A percentile compares a stretch with the other conserved stretches of the same genome.
Evolutionary conservation across 495 filamentous ascomycete species (phyloP).

Genomic region (Diplogelasinospora grovesii): DNA sequence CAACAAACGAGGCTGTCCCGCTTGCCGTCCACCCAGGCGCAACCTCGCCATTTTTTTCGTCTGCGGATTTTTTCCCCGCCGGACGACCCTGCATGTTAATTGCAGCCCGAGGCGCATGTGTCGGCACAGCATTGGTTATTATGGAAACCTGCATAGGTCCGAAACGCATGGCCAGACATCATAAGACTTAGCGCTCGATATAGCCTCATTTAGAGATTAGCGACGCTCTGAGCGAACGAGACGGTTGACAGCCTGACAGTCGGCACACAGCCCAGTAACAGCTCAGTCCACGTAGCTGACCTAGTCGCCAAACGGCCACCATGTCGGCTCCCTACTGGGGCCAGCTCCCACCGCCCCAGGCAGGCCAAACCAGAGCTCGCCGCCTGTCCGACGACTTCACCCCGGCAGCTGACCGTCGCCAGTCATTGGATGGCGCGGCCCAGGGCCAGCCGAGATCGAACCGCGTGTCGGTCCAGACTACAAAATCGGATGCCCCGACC

Average conservation of each 20-base stretch:
- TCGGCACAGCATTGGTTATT: constrained; percentile 40
- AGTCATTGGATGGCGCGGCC: constrained; percentile 36
- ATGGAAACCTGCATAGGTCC: constrained; percentile 28
- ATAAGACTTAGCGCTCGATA: constrained; percentile 1
- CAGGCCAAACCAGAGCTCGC: constrained; percentile 29
- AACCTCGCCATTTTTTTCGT: neutral
- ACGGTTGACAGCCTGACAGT: constrained; percentile 1
- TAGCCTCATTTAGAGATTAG: neutral
- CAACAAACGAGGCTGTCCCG: neutral
- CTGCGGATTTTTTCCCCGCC: constrained; percentile 1
- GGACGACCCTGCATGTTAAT: neutral
- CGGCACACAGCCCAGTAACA: constrained; percentile 1
- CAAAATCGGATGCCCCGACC: constrained; percentile 40
- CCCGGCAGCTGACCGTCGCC: constrained; percentile 26
- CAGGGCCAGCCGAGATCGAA: constrained; percentile 26
- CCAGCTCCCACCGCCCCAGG: constrained; percentile 33
- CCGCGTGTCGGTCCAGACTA: constrained; percentile 37
- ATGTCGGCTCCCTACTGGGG: constrained; percentile 41
- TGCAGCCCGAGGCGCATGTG: constrained; percentile 38
- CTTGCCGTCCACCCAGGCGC: no score
- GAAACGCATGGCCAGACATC: constrained; percentile 15
- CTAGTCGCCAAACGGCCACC: constrained; percentile 21
- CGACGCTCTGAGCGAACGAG: constrained; percentile 1
- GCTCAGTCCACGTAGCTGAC: neutral
- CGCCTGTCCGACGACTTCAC: constrained; percentile 37